Conservation (phyloP, 2,329 filamentous ascomycete genomes). For the Fusarium sp. region DNA sequence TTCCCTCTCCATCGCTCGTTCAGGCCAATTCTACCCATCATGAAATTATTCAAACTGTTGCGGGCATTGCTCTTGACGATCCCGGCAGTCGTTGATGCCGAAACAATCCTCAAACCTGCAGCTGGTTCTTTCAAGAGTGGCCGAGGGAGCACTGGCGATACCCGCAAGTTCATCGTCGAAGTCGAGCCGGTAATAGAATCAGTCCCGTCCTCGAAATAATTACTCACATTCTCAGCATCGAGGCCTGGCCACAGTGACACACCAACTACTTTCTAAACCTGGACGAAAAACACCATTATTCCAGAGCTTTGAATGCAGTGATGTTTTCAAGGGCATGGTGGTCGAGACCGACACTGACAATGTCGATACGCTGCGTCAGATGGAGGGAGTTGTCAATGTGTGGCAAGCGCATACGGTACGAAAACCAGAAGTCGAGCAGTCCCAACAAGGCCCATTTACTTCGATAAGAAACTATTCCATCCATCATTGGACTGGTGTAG, state of each 20-base stretch:
- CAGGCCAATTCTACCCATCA: slow-evolving; percentile 8
- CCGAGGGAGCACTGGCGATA: slow-evolving; percentile 21
- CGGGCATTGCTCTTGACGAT: slow-evolving; percentile 24
- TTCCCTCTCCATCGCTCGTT: slow-evolving; percentile 2
- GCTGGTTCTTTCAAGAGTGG: not conserved
- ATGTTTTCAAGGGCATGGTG: slow-evolving; percentile 55
- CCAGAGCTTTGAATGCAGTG: slow-evolving; percentile 53
- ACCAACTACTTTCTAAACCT: slow-evolving; percentile 42
- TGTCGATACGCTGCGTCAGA: slow-evolving; percentile 51
- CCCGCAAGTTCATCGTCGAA: slow-evolving; percentile 48
- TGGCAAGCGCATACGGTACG: slow-evolving; percentile 54
- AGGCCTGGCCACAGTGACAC: slow-evolving; percentile 37
- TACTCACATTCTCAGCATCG: slow-evolving; percentile 38
- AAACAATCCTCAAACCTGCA: slow-evolving; percentile 11
- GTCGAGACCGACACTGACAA: slow-evolving; percentile 54
- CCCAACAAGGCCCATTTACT: slow-evolving; percentile 26
- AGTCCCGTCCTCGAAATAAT: slow-evolving; percentile 1
- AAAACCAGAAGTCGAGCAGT: slow-evolving; percentile 36
- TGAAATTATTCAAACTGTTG: slow-evolving; percentile 40
- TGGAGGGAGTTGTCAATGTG: slow-evolving; percentile 56
- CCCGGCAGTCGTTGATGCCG: slow-evolving; percentile 21
- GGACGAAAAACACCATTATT: slow-evolving; percentile 38
- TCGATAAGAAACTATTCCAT: slow-evolving; percentile 52
- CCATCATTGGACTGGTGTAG: slow-evolving; percentile 59
- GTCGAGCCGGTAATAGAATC: slow-evolving; percentile 44